phyloP scores from a whole-genome alignment of 108 stramenopile species.

The Nitzschia sp. region DNA sequence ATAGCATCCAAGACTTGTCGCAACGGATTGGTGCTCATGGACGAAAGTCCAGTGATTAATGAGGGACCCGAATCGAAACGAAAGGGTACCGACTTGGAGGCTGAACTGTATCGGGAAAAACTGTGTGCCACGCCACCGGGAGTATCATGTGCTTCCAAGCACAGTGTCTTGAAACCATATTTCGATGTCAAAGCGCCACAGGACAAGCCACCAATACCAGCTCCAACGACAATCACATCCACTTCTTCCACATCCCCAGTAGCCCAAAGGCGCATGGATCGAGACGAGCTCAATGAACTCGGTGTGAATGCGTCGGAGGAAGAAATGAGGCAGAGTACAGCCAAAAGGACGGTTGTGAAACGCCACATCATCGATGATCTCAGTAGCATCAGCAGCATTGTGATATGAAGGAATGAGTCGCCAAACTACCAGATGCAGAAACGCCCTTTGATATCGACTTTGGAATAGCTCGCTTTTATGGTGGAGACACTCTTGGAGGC shows the following conservation, averaged over 20 bases:
- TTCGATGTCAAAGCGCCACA: conserved; percentile 71
- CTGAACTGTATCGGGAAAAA: conserved; percentile 57
- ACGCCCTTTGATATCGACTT: no score
- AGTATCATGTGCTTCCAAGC: conserved; percentile 86
- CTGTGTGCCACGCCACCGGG: conserved; percentile 85
- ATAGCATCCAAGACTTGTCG: conserved; percentile 85
- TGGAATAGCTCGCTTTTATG: no score
- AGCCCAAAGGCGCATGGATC: neutral
- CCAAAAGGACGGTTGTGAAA: no score
- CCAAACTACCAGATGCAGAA: no score
- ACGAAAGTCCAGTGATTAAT: conserved; percentile 57
- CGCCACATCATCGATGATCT: no score
- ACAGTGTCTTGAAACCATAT: conserved; percentile 75
- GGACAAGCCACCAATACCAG: conserved; percentile 85
- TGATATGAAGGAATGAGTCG: no score
- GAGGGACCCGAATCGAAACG: conserved; percentile 72
- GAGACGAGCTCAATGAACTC: no score
- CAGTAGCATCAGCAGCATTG: no score
- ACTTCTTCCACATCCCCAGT: conserved; percentile 46
- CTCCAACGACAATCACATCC: conserved; percentile 81
- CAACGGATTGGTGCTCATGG: conserved; percentile 76
- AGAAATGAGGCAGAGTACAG: no score
- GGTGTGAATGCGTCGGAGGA: no score
- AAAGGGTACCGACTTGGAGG: conserved; percentile 47
- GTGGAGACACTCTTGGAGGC: no score